Base-by-base conservation (phyloP, 768 basidiomycete species). In the Podaxis sp. region DNA sequence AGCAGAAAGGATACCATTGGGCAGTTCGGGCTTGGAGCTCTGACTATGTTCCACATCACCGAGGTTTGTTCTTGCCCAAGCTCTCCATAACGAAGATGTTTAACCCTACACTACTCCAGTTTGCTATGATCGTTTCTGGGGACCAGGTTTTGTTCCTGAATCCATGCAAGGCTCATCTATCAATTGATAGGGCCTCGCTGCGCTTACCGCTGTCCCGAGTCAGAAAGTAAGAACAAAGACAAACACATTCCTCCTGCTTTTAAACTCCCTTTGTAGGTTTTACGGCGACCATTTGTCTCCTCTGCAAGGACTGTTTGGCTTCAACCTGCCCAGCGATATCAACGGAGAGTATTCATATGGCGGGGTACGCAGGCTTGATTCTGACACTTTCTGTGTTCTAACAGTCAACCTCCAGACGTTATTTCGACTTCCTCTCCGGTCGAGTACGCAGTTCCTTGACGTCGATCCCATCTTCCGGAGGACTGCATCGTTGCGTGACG, bases 31-130 rank as follows among this genome's bases (percentile, higher is more conserved):
- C 69, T 78, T 6, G 83, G 83, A 4, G 79, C 77, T 13, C 68
- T 84, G 3, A 77, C 81, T 0, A 78, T 83, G 74, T 85, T 78
- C 59, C 79, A 82, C 62, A 76, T 83, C 55, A 76, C 79, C 0
- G 82, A 83, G 69, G 82, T 82, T 53, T 54, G 72, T 52, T 21
- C 21, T 23, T 10, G 3, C 23, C 47, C 1, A 48, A 18, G 40
- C 10, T 23, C 10, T 37, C 46, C 38, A 21, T 58, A 36, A 11
- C 4, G 2, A 28, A 5, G 4, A 14, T n/a, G 13, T 35, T 10
- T 44, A n/a, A 46, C 51, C 61, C 48, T 27, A 59, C 40, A 25
- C 13, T 18, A 5, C 42, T 38, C 9, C 51, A 79, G 73, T 57
- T 76, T 60, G 72, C 71, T 0, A 70, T 73, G 48, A 65, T 76